These are phyloP conservation scores for Psophocarpus tetragonolobus DNA, from an alignment of 306 rosid genomes.

Conservation along the genomic window DNA sequence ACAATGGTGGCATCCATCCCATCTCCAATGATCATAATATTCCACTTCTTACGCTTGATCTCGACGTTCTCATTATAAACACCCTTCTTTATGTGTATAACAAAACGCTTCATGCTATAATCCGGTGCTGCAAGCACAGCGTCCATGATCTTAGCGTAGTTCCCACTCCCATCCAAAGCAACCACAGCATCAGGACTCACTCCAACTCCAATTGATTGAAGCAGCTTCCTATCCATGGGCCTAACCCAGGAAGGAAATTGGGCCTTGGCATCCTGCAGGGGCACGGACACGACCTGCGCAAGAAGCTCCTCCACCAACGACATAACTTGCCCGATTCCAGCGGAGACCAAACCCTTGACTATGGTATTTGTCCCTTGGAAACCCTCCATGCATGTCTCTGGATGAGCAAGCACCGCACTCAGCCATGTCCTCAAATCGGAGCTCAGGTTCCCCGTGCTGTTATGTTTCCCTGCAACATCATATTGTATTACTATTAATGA, in stretches of 20 bases:
- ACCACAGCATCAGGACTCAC: constrained; percentile 55
- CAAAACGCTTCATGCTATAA: constrained; percentile 64
- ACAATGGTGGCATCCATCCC: constrained; percentile 73
- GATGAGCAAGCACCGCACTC: constrained; percentile 68
- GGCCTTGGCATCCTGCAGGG: neutral
- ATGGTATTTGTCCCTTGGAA: constrained; percentile 70
- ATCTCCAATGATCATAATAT: constrained; percentile 81
- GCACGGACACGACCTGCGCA: constrained; percentile 44
- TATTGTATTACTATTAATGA: too few species aligned
- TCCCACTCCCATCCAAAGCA: constrained; percentile 76
- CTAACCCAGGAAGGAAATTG: constrained; percentile 65
- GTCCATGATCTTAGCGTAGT: constrained; percentile 57
- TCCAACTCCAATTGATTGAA: constrained; percentile 45
- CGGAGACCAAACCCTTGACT: constrained; percentile 46
- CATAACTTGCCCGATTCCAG: constrained; percentile 50
- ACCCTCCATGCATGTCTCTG: constrained; percentile 83
- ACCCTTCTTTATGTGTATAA: constrained; percentile 71
- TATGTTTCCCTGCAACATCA: constrained; percentile 57
- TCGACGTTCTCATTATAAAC: constrained; percentile 70
- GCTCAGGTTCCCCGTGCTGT: constrained; percentile 68
- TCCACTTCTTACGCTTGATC: constrained; percentile 94
- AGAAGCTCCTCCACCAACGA: constrained; percentile 56
- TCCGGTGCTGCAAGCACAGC: constrained; percentile 83
- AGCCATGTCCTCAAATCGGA: constrained; percentile 89
- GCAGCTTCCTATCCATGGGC: constrained; percentile 48